phyloP scores from a whole-genome alignment of 495 filamentous ascomycete genomes.

The Neurospora sp. region DNA sequence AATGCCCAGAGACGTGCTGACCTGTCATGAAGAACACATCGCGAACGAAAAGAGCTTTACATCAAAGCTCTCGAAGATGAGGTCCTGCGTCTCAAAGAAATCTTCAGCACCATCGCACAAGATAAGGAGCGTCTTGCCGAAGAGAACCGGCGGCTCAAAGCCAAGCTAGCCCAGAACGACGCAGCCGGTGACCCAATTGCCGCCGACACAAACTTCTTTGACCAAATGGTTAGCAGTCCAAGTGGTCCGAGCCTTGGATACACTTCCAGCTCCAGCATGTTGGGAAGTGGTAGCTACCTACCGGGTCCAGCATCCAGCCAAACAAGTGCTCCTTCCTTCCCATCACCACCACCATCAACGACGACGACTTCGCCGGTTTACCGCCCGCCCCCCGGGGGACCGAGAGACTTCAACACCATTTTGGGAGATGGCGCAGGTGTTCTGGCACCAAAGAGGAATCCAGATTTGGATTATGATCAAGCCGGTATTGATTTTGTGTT shows the following conservation, averaged over 20 bases:
- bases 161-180: slow-evolving; percentile 62
- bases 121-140: slow-evolving; percentile 57
- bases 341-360: slow-evolving; percentile 33
- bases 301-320: slow-evolving; percentile 23
- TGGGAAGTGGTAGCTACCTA: slow-evolving; percentile 42
- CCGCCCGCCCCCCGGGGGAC: not conserved
- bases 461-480: slow-evolving; percentile 68
- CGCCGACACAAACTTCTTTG: slow-evolving; percentile 28
- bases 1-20: not conserved
- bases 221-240: slow-evolving; percentile 35
- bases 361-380: slow-evolving; percentile 11
- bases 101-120: slow-evolving; percentile 48
- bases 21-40: slow-evolving; percentile 56
- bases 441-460: slow-evolving; percentile 19
- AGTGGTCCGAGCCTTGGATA: slow-evolving; percentile 37
- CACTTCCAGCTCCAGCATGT: slow-evolving; percentile 45
- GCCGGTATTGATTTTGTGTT: slow-evolving; percentile 93
- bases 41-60: slow-evolving; percentile 92
- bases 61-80: slow-evolving; percentile 90
- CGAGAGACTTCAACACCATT: slow-evolving; percentile 6
- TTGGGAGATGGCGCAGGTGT: slow-evolving; percentile 5
- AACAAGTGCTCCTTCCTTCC: slow-evolving; percentile 33
- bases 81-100: slow-evolving; percentile 60
- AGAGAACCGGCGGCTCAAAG: slow-evolving; percentile 70
- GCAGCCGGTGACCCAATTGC: slow-evolving; percentile 35